Evolutionary conservation across 148 eudicot genomes (phyloP).

Genomic region (Vaccinium darrowii): DNA sequence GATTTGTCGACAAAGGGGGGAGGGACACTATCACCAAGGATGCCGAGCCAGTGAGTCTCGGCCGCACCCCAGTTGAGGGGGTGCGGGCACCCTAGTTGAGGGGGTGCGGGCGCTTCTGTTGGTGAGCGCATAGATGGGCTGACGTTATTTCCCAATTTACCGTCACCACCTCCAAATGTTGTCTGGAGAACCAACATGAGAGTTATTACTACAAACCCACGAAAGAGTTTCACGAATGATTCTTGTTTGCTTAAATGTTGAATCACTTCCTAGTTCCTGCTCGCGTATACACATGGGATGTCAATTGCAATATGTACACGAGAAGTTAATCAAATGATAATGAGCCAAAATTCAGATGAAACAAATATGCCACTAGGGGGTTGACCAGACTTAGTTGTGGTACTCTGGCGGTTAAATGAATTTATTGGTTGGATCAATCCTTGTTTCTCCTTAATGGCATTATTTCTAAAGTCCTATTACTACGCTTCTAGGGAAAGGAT

Average conservation of each 20-base stretch:
- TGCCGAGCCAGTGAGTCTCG: too few relatives aligned
- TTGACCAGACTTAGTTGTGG: background rate
- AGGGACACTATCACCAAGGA: too few relatives aligned
- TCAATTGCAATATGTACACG: background rate
- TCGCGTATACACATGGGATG: background rate
- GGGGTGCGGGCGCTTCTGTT: too few relatives aligned
- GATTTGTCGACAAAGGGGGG: too few relatives aligned
- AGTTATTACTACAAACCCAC: conserved; percentile 32
- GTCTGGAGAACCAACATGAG: conserved; percentile 41
- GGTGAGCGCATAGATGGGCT: too few relatives aligned
- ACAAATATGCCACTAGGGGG: background rate
- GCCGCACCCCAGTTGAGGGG: too few relatives aligned
- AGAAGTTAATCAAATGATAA: background rate
- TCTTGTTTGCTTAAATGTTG: background rate
- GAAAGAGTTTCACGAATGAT: conserved; percentile 28
- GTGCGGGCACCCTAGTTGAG: too few relatives aligned
- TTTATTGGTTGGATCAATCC: background rate
- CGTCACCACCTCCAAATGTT: conserved; percentile 38
- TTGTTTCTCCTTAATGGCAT: background rate
- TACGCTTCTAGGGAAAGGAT: background rate
- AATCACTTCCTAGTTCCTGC: background rate
- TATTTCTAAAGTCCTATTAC: background rate
- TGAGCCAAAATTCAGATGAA: background rate
- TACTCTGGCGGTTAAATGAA: background rate
- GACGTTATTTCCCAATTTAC: conserved; percentile 56